Base-by-base conservation (phyloP, 2,329 filamentous ascomycete species). In the Ascomycota sp. region DNA sequence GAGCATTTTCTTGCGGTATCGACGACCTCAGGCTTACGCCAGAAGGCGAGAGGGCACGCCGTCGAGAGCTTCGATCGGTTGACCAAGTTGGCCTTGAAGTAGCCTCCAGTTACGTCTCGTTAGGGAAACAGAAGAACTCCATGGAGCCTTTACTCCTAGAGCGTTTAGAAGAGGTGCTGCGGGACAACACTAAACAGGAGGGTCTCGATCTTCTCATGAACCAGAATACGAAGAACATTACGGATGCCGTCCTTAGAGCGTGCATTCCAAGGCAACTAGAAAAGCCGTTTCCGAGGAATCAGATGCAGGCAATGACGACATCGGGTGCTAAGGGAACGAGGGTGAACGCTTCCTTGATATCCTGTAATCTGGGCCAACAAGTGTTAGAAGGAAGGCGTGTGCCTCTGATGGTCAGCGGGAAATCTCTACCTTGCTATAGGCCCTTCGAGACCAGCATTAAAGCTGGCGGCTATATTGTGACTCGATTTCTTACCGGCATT, bases 221-320 rank as follows among this genome's bases (percentile, higher is more conserved):
- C 46, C 62, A 66, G 19, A 63, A 64, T 29, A 76, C 72, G 30
- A 61, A 63, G 9, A 53, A 65, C 4, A 66, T 98, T 19, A 94
- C 86, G 4, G 74, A 78, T 11, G 67, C 62, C 1, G 75, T 95
- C 27, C 92, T 85, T 8, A 63, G 63, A 28, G 67, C 69, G 2
- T 93, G 83, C 52, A 64, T 98, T 39, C 89, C 89, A 1, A 55
- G 59, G 13, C 82, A 80, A 25, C 67, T 98, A 20, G 73, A 80
- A 43, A 98, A 95, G 55, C 70, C 78, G 7, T 98, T 98, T 53
- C 89, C 89, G 1, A 77, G 76, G 46, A 98, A 98, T 46, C 86
- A 95, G 55, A 98, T 98, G 86, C 89, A 98, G 61, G 73, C 80
- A 39, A 98, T 98, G 89, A 98, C 89, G 15, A 78, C 76, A 10